Base-by-base conservation (phyloP, 208 protist species). In the Leishmania gerbilli region DNA sequence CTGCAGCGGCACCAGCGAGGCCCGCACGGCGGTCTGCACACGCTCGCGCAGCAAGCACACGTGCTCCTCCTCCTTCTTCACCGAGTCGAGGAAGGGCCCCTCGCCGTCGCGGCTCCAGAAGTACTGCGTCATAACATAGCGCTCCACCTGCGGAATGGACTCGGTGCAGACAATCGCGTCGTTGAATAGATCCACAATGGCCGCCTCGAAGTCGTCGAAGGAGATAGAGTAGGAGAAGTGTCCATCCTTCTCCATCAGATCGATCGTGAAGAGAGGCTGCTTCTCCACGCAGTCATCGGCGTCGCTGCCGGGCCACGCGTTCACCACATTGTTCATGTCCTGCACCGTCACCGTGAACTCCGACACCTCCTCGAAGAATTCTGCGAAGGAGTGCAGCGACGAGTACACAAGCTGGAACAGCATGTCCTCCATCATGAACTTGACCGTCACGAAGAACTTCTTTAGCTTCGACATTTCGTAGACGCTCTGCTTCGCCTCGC, bases 401-500 rank as follows among this genome's bases (percentile, higher is more conserved):
- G 87, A 93, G 88, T 98, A 97, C 58, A 99, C 96, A 53, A 99
- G 90, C 72, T 96, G 91, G 74, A 97, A 97, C 8, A 99, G 87
- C 17, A 95, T 98, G 89, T 99, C 97, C 87, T 99, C 93, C 99
- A 99, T 99, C 96, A 99, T 99, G 81, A 99, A 99, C 84, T 97
- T 98, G 76, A 99, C 97, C 34, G 97, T 98, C 64, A 88, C 97
- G 83, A 99, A 98, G 87, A 99, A 98, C 79, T 98, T 98, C 89
- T 99, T 98, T 9, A 99, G 95, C 89, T 99, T 99, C 56, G 94
- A 98, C 80, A 99, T 96, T 60, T 99, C 98, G 90, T 99, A 99
- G 49, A 99, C 98, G 67, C 98, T 95, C 79, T 97, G 90, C 80
- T 96, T 97, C 42, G 85, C 91, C 83, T 99, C 99, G 53, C 93